Conservation (phyloP, 139 green algal species). For the Chlamydomonas incerta region DNA sequence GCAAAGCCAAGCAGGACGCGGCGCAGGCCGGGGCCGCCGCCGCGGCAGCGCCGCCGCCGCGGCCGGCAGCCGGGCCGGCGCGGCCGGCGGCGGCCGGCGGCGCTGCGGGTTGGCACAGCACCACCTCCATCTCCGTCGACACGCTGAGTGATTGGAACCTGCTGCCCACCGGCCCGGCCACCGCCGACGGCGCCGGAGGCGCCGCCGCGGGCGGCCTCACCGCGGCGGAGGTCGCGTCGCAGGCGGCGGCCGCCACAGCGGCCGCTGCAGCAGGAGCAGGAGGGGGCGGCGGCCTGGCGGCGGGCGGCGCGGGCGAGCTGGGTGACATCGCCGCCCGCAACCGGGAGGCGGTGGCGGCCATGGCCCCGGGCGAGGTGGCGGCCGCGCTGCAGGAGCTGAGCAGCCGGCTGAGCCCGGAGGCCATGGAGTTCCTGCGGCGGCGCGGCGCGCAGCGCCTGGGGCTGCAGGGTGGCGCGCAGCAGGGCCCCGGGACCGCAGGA, state of each 20-base stretch:
- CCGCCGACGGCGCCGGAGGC: neutral
- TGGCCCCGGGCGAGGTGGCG: slow-evolving; percentile 43
- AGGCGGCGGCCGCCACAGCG: neutral
- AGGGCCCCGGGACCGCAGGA: neutral
- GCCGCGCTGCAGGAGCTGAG: slow-evolving; percentile 44
- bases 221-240: neutral
- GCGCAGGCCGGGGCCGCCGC: neutral
- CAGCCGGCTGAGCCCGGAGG: slow-evolving; percentile 29
- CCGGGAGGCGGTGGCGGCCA: slow-evolving; percentile 2
- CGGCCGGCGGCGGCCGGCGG: neutral
- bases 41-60: neutral
- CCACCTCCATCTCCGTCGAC: neutral
- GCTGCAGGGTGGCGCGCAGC: no score
- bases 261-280: neutral
- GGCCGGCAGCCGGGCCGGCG: neutral
- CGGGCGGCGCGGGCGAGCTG: slow-evolving; percentile 17
- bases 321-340: slow-evolving; percentile 35
- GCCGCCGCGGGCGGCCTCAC: neutral
- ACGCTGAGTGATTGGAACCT: slow-evolving; percentile 12
- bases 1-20: slow-evolving; percentile 40
- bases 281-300: neutral
- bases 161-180: neutral
- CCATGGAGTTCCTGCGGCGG: slow-evolving; percentile 42
- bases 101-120: neutral
- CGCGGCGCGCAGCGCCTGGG: neutral